Conservation (phyloP, 78 protist species). For the Planoprotostelium fungivorum region DNA sequence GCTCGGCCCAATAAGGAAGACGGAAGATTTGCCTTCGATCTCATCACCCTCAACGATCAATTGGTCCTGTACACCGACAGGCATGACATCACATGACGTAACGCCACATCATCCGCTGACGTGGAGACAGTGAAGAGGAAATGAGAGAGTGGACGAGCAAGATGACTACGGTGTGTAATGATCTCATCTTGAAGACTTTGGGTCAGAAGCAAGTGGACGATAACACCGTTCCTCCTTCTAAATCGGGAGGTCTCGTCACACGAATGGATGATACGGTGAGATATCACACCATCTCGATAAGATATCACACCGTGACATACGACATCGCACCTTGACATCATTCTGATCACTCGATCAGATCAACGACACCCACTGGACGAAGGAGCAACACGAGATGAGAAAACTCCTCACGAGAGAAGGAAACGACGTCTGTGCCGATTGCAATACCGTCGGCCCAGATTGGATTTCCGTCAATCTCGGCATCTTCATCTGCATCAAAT, state of each 20-base stretch:
- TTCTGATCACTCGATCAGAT: not conserved
- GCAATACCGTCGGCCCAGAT: slow-evolving; percentile 47
- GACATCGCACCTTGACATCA: too few species aligned
- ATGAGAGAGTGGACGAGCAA: not conserved
- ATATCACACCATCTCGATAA: not conserved
- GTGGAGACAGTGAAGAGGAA: not conserved
- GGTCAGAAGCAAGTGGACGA: not conserved
- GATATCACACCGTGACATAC: not conserved
- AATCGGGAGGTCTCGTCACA: not conserved
- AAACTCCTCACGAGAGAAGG: slow-evolving; percentile 38
- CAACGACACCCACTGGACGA: not conserved
- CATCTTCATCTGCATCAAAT: slow-evolving; percentile 75
- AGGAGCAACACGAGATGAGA: slow-evolving; percentile 25
- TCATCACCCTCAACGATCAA: not conserved
- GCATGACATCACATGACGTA: not conserved
- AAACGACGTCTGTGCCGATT: slow-evolving; percentile 54
- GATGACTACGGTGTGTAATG: not conserved
- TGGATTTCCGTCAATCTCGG: slow-evolving; percentile 85
- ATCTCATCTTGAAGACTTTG: not conserved
- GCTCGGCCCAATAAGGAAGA: not conserved
- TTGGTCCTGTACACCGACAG: not conserved
- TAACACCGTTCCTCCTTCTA: not conserved
- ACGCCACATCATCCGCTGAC: not conserved
- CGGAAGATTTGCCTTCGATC: not conserved
- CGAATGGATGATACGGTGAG: not conserved